Evolutionary conservation across 495 filamentous ascomycete species (phyloP).

Genomic region (Hypoxylon subgilvum): DNA sequence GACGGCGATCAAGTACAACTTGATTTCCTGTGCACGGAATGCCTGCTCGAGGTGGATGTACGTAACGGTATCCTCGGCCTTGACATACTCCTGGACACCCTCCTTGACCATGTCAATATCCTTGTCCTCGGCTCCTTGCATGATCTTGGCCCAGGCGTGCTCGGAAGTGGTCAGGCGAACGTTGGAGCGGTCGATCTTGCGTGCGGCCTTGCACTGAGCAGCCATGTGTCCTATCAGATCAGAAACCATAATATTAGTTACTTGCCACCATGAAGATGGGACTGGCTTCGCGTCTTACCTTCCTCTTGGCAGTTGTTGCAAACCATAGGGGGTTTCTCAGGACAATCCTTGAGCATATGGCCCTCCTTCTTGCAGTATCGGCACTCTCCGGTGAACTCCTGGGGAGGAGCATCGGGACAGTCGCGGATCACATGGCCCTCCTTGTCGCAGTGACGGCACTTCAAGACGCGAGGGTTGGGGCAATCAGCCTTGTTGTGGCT

Average conservation of each 20-base stretch:
- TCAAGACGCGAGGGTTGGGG: constrained; percentile 45
- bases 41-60: constrained; percentile 75
- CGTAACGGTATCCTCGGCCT: constrained; percentile 68
- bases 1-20: constrained; percentile 75
- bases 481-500: constrained; percentile 63
- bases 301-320: constrained; percentile 80
- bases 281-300: constrained; percentile 54
- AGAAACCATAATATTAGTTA: constrained; percentile 5
- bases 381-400: constrained; percentile 67
- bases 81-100: constrained; percentile 75
- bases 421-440: constrained; percentile 69
- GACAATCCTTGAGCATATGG: constrained; percentile 72
- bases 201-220: constrained; percentile 69
- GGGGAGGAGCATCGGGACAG: constrained; percentile 60
- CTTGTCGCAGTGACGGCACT: constrained; percentile 51
- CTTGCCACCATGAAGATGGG: background rate
- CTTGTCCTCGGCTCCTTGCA: constrained; percentile 63
- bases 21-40: constrained; percentile 68
- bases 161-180: constrained; percentile 65
- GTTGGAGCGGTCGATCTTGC: constrained; percentile 68
- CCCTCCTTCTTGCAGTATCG: constrained; percentile 73
- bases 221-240: constrained; percentile 65
- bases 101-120: constrained; percentile 78
- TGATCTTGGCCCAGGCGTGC: constrained; percentile 72
- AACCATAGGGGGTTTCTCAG: constrained; percentile 62